phyloP scores from a whole-genome alignment of 306 rosid genomes.

The Pyrus bretschneideri region DNA sequence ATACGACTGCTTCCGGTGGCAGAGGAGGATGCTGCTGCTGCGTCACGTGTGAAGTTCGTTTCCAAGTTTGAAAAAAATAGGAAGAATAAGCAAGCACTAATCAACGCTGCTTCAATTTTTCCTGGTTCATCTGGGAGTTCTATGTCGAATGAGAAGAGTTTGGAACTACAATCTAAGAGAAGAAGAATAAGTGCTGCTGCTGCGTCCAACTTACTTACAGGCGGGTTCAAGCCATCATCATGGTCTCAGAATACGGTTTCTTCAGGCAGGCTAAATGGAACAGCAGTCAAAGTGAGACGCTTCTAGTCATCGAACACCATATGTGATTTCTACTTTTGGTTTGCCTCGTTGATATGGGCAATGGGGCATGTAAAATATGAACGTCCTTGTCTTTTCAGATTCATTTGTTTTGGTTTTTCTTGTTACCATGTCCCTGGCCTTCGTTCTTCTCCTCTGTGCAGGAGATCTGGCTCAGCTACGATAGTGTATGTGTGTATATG shows the following conservation, averaged over 20 bases:
- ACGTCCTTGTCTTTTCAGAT: neutral
- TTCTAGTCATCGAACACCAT: neutral
- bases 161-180: slow-evolving; percentile 64
- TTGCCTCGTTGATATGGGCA: neutral
- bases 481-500: neutral
- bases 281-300: slow-evolving; percentile 24
- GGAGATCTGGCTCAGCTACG: neutral
- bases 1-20: slow-evolving; percentile 65
- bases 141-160: slow-evolving; percentile 34
- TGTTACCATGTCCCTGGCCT: neutral
- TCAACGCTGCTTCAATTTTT: slow-evolving; percentile 56
- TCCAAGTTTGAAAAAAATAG: slow-evolving; percentile 58
- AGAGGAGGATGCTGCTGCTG: slow-evolving; percentile 52
- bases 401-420: neutral
- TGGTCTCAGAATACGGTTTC: slow-evolving; percentile 44
- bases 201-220: slow-evolving; percentile 55
- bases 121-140: slow-evolving; percentile 42
- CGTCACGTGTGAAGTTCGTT: slow-evolving; percentile 55
- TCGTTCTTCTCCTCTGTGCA: neutral
- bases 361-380: neutral
- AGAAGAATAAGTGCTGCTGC: slow-evolving; percentile 64
- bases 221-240: slow-evolving; percentile 60
- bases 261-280: slow-evolving; percentile 30
- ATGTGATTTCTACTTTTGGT: neutral
- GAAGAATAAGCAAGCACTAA: slow-evolving; percentile 68